These are phyloP conservation scores for Nicotiana attenuata DNA, from an alignment of 257 asterid species.

Conservation along the genomic window DNA sequence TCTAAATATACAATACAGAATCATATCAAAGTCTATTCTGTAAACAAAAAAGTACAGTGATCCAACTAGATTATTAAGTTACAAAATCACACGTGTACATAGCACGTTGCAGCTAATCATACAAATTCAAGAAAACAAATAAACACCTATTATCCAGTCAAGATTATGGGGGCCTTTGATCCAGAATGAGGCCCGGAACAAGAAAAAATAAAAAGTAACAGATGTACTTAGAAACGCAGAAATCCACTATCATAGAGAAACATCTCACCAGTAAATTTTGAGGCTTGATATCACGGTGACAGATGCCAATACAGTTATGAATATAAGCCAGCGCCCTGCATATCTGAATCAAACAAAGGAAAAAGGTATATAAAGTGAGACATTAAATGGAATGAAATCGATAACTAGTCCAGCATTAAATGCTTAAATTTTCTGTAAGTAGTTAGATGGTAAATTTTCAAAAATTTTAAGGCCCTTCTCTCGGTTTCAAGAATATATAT, in stretches of 20 bases:
- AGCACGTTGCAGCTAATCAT: background rate
- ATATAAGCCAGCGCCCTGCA: slow-evolving; percentile 94
- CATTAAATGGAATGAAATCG: background rate
- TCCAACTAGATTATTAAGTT: background rate
- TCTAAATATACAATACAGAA: background rate
- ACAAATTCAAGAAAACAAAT: background rate
- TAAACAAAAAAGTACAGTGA: background rate
- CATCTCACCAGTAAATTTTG: slow-evolving; percentile 87
- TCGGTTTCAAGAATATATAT: background rate
- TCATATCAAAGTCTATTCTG: background rate
- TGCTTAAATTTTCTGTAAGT: background rate
- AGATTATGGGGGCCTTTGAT: background rate
- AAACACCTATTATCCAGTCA: background rate
- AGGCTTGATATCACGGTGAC: slow-evolving; percentile 98
- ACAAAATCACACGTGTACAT: background rate
- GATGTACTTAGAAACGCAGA: background rate
- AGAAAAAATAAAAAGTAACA: background rate
- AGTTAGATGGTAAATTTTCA: background rate
- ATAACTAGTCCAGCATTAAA: background rate
- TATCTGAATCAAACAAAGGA: slow-evolving; percentile 48
- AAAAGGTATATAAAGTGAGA: background rate
- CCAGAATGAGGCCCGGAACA: slow-evolving; percentile 1
- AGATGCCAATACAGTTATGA: slow-evolving; percentile 87
- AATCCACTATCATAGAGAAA: slow-evolving; percentile 13
- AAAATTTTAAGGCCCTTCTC: background rate